phyloP scores from a whole-genome alignment of 2,329 filamentous ascomycete genomes.

The Cercospora sp. region DNA sequence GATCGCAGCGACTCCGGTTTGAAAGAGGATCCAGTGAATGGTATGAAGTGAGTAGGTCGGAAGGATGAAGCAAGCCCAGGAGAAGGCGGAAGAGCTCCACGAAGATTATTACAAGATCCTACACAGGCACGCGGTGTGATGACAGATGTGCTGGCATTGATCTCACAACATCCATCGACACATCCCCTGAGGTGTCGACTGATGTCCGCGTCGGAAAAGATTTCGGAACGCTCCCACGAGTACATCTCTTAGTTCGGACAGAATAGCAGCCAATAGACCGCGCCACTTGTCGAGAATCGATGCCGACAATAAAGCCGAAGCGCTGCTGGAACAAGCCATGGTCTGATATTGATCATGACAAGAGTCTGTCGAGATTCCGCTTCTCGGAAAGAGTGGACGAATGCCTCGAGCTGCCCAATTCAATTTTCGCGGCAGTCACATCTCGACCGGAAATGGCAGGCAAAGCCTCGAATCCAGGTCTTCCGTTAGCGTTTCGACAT shows the following conservation, averaged over 20 bases:
- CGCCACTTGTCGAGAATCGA: background rate
- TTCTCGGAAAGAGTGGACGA: background rate
- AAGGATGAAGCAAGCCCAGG: background rate
- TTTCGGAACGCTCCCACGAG: conserved; percentile 8
- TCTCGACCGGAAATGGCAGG: background rate
- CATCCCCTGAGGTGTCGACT: conserved; percentile 32
- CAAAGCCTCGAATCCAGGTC: background rate
- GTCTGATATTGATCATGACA: background rate
- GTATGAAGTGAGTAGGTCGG: background rate
- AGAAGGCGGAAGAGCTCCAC: background rate
- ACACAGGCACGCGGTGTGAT: background rate
- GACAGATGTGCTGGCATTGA: background rate
- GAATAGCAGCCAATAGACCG: background rate
- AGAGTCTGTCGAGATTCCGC: background rate
- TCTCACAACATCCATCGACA: background rate
- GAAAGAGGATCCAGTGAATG: background rate
- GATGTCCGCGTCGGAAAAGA: background rate
- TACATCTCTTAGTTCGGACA: background rate
- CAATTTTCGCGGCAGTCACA: background rate
- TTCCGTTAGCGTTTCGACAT: background rate
- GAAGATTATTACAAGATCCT: background rate
- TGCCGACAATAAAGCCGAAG: background rate
- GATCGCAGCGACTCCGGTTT: background rate
- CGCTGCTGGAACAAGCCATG: background rate
- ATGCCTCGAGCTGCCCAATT: background rate